A percentile compares a stretch with the other conserved stretches of the same genome.
Conservation (phyloP, 805 yeast genomes). For the Candida rishiriensis region DNA sequence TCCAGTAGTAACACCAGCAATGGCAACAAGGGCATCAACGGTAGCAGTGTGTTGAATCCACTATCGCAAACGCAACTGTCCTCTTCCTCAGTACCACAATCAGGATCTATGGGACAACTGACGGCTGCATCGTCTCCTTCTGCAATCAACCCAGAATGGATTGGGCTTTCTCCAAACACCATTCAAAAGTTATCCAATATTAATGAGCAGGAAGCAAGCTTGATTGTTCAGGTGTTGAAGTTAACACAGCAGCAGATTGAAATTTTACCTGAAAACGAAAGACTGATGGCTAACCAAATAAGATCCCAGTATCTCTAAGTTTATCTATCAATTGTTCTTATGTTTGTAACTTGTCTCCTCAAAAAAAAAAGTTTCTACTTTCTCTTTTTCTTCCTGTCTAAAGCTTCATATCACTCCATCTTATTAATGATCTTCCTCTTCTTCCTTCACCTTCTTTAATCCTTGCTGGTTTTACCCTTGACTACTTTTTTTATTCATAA, state of each 20-base stretch:
- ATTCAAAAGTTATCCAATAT: conserved; percentile 46
- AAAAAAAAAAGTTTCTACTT: too few relatives aligned
- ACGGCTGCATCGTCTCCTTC: conserved; percentile 6
- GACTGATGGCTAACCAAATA: conserved; percentile 50
- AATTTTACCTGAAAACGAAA: conserved; percentile 46
- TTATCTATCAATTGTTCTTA: too few relatives aligned
- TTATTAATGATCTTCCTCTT: too few relatives aligned
- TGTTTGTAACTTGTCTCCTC: too few relatives aligned
- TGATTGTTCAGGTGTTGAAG: conserved; percentile 49
- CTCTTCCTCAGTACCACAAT: conserved; percentile 12
- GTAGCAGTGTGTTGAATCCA: background rate
- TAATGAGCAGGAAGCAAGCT: conserved; percentile 53
- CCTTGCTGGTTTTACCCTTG: too few relatives aligned
- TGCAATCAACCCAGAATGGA: conserved; percentile 38
- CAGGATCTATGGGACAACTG: conserved; percentile 3
- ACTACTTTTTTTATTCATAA: too few relatives aligned
- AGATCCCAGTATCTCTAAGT: conserved; percentile 46
- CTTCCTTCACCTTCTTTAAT: too few relatives aligned
- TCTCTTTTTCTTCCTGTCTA: too few relatives aligned
- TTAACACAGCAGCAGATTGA: conserved; percentile 47
- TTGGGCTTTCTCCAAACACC: conserved; percentile 43
- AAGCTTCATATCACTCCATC: too few relatives aligned
- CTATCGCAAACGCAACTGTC: conserved; percentile 13
- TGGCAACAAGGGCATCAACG: conserved; percentile 1
- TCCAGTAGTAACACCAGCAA: background rate